Evolutionary conservation across 2,329 filamentous ascomycete genomes (phyloP), one percentile per base, ranked within the genome.

Genomic region (Cladobotryum protrusum): DNA sequence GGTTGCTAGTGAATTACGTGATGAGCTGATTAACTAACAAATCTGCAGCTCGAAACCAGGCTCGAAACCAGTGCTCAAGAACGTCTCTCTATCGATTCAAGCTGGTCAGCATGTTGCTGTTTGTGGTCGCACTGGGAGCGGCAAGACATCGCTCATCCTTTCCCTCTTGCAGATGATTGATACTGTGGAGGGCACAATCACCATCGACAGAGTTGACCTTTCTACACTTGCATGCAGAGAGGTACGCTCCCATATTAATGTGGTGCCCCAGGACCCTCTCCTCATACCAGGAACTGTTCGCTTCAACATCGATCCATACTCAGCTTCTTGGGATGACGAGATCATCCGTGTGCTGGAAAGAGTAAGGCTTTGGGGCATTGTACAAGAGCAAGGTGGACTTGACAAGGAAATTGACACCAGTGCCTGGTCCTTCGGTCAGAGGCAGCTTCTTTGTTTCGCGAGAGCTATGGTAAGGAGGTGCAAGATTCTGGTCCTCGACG

Each of bases 181-280:
- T 6, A 59, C 69, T 11, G 66, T 64, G 3, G 42, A 60, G 0
- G 73, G 73, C 1, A 61, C 48, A 6, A 73, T 80, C 17, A 60
- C 53, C 1, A 64, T 80, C 8, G 76, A 79, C 47, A 67, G 64
- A 1, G 50, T 76, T 2, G 69, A 76, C 37, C 52, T 63, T 3
- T 48, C 58, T 0, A 55, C 43, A 1, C 39, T 67, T 2, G 49
- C 56, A 0, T 53, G 58, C 9, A 43, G 57, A 4, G 47, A 49
- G 11, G 43, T 67, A 0, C 58, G 64, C 1, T 50, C 56, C 2
- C 48, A 59, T 2, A 61, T 79, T 4, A 70, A 72, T 17, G 67
- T 67, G 1, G 61, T 79, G 1, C 70, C 78, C 0, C 78, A 81
- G 60, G 76, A 80, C 41, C 65, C 75, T 0, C 72, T 77, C 47